A percentile compares a stretch with the other conserved stretches of the same genome.
These are phyloP conservation scores for Parvularia atlantis DNA, from an alignment of 78 protist genomes.

Conservation along the genomic window DNA sequence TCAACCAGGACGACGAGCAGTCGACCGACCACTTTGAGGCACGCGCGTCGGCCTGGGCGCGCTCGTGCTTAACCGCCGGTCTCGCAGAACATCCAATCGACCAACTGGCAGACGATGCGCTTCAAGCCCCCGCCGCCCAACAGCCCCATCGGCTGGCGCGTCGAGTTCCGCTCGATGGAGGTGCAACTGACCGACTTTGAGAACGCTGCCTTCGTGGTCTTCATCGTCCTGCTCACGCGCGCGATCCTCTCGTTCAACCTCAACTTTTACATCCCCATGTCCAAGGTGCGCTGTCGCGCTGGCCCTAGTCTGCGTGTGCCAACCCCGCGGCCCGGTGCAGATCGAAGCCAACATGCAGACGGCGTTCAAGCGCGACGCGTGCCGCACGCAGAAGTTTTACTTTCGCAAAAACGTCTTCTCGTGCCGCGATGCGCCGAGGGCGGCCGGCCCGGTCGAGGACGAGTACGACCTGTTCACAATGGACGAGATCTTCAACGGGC, in stretches of 20 bases:
- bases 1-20: conserved; percentile 30
- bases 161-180: conserved; percentile 89
- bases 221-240: conserved; percentile 63
- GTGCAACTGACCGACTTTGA: conserved; percentile 87
- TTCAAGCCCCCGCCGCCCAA: conserved; percentile 92
- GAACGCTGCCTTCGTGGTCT: conserved; percentile 87
- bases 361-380: conserved; percentile 72
- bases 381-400: conserved; percentile 33
- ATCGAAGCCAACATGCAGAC: too few relatives aligned
- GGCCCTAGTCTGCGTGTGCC: too few relatives aligned
- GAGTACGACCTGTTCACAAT: too few relatives aligned
- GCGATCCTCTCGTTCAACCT: conserved; percentile 65
- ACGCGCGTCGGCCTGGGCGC: neutral
- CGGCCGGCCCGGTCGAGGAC: conserved; percentile 4
- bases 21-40: conserved; percentile 76
- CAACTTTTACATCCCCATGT: conserved; percentile 82
- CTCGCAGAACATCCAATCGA: conserved; percentile 65
- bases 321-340: too few relatives aligned
- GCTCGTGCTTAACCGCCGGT: neutral
- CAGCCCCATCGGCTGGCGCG: conserved; percentile 84
- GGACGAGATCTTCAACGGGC: conserved; percentile 10
- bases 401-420: conserved; percentile 61
- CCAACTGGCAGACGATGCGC: conserved; percentile 96
- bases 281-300: conserved; percentile 38
- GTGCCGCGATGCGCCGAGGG: neutral